These are phyloP conservation scores for Globisporangium radiosum DNA, from an alignment of 352 stramenopile species.

Conservation along the genomic window DNA sequence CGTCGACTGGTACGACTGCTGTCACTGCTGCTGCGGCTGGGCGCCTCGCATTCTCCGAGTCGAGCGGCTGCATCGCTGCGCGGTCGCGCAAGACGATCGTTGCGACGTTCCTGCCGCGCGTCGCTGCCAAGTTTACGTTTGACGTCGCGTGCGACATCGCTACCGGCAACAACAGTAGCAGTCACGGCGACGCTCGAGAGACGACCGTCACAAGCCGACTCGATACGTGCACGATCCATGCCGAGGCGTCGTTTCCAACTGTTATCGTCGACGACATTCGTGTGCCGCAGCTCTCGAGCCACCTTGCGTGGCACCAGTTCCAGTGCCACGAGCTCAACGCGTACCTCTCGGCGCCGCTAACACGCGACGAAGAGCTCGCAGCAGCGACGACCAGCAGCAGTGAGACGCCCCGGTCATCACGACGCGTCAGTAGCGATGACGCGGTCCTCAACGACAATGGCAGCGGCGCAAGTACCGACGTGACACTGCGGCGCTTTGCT, in stretches of 20 bases:
- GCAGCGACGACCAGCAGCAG: constrained; percentile 18
- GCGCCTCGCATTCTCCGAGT: constrained; percentile 52
- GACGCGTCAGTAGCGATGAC: constrained; percentile 1
- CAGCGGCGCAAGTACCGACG: constrained; percentile 4
- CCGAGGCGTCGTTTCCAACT: constrained; percentile 82
- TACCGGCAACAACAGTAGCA: not conserved
- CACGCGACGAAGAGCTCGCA: constrained; percentile 22
- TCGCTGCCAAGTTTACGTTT: constrained; percentile 67
- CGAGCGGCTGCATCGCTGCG: constrained; percentile 54
- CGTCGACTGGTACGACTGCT: not conserved
- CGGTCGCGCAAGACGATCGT: constrained; percentile 73
- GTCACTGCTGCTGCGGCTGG: constrained; percentile 6
- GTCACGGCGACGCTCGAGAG: not conserved
- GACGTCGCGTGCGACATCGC: constrained; percentile 47
- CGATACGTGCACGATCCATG: constrained; percentile 37
- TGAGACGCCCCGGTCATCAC: constrained; percentile 4
- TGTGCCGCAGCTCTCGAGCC: constrained; percentile 40
- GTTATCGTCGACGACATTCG: constrained; percentile 82
- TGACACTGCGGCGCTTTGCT: constrained; percentile 36
- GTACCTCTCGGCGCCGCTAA: constrained; percentile 52
- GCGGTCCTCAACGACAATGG: not conserved
- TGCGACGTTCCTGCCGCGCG: constrained; percentile 64
- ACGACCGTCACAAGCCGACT: not conserved
- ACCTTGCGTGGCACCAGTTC: constrained; percentile 67
- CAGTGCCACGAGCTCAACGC: constrained; percentile 67